Evolutionary conservation across 1,284 basidiomycete species (phyloP), one percentile per base, ranked within the genome.

Genomic region (Garcileccinum viscosum): DNA sequence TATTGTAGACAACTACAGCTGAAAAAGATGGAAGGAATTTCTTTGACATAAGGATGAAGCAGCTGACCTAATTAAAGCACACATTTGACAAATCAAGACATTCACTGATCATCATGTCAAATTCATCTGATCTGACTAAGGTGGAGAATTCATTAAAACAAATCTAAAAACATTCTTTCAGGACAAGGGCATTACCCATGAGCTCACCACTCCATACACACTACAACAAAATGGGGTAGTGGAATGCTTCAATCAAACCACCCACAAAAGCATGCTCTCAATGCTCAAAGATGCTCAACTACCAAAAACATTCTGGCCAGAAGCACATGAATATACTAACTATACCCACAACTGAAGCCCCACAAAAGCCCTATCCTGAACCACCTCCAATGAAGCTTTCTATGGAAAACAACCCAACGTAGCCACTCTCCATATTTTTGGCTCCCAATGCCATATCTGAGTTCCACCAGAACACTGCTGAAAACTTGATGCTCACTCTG

Each of bases 1-100:
- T 3, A 22, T 71, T 0, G 42, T 73, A 1, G 60, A 73, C 22
- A 62, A 72, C 40, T 24, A 69, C 14, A 73, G 64, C 44, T 22
- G 27, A 40, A 70, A 73, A 47, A 65, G 69, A 0, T 69, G 65
- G 69, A 71, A 71, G 14, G 64, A 73, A 15, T 72, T 61, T 27
- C 58, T 73, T 1, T 22, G 44, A n/a, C 58, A 65, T 17, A 73
- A 73, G 59, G 63, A 70, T 4, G 50, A 71, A 59, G 30, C 33
- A 0, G 9, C 32, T 0, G 19, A 59, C 33, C 17, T 35, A 5
- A 33, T 59, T 8, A 33, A 59, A 22, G 22, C 7, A 11, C 58
- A 22, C 11, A 59, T 59, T 22, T 22, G 14, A 12, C 58, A 12
- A 33, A 17, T 59, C 12, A 33, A 59, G 22, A 59, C 15, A 4